Evolutionary conservation across 805 yeast species (phyloP).

Genomic region (Saturnispora serradocipensis): DNA sequence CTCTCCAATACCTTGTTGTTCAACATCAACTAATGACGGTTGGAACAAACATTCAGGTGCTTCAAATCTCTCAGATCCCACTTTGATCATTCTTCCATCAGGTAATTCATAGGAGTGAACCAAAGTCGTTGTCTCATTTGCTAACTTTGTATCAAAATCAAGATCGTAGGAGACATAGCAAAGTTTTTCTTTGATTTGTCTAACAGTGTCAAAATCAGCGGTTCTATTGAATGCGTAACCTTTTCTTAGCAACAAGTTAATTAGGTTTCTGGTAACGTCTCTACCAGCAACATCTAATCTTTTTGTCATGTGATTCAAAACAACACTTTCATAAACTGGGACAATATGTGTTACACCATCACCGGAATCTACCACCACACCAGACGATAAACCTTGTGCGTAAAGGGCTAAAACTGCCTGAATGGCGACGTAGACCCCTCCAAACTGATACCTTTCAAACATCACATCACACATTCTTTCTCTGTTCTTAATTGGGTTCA

Average conservation of each 20-base stretch:
- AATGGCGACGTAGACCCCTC: constrained; percentile 91
- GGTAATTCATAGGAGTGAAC: constrained; percentile 91
- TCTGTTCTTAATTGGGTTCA: constrained; percentile 88
- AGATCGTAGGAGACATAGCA: constrained; percentile 94
- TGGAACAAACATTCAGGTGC: constrained; percentile 97
- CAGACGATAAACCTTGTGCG: constrained; percentile 93
- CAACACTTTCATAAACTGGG: constrained; percentile 95
- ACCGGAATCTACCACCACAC: constrained; percentile 98
- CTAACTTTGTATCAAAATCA: constrained; percentile 76
- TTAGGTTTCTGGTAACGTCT: constrained; percentile 94
- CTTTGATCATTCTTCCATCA: constrained; percentile 88
- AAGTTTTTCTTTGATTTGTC: constrained; percentile 93
- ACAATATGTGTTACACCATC: constrained; percentile 98
- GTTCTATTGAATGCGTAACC: constrained; percentile 98
- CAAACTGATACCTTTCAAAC: constrained; percentile 85
- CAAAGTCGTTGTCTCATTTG: constrained; percentile 91
- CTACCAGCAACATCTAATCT: constrained; percentile 97
- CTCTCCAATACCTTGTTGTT: constrained; percentile 96
- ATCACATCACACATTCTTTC: constrained; percentile 86
- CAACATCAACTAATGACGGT: constrained; percentile 89
- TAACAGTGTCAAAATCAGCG: constrained; percentile 97
- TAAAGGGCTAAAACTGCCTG: constrained; percentile 97
- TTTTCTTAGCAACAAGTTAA: constrained; percentile 82
- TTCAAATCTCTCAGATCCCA: constrained; percentile 92
- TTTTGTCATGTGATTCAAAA: constrained; percentile 85